Evolutionary conservation across 805 yeast genomes (phyloP), one percentile per base, ranked within the genome.

Genomic region (Sporopachydermia quercuum): DNA sequence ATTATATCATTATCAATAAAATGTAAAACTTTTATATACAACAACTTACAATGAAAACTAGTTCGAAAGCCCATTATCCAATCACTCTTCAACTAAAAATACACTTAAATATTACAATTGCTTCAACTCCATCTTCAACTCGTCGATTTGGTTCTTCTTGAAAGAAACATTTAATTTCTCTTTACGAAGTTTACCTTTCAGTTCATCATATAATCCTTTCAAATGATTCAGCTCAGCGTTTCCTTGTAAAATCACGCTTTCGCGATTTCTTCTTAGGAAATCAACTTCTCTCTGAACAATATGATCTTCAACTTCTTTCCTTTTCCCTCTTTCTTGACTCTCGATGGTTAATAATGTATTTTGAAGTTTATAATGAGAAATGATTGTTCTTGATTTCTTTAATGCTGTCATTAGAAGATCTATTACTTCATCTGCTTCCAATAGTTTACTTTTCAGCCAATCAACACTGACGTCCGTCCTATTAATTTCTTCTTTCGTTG

Each of bases 161-260:
- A 8, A n/a, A n/a, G 30, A 23, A 23, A 23, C n/a, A 23, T 8
- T 23, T 8, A 8, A 8, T n/a, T 23, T 23, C n/a, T 23, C 30
- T 23, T n/a, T 8, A 8, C n/a, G 8, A 23, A 23, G 30, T n/a
- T 23, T 23, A 8, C 30, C 30, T n/a, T 23, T 23, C 8, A 23
- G 30, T n/a, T 23, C 30, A 23, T 23, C 30, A 23, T 23, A 23
- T 23, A 23, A 23, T 8, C n/a, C n/a, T n/a, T 23, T 23, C n/a
- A 23, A 23, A 23, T 23, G 30, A 23, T 23, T 23, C 30, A 23
- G n/a, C n/a, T 23, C 30, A 23, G 30, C 30, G n/a, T 23, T 23
- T n/a, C 30, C 30, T n/a, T 23, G 30, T 23, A 23, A 8, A 8
- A 23, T 23, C 30, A 23, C 30, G 30, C n/a, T 23, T 23, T 23